phyloP scores from a whole-genome alignment of 495 filamentous ascomycete genomes.

The Melanomma pulvis-pyrius region DNA sequence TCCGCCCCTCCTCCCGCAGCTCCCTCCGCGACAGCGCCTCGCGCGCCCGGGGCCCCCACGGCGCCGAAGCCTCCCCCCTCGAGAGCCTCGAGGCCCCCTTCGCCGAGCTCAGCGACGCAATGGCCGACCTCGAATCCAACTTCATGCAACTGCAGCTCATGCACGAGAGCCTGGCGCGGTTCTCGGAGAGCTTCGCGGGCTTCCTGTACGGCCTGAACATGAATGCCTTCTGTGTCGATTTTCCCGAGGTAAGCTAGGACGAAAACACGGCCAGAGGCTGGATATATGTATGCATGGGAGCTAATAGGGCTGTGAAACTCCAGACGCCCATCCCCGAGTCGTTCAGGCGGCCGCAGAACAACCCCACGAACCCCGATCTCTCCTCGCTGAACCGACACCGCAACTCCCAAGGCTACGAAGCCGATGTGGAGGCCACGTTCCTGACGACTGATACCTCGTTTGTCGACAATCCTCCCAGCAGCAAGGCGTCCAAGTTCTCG shows the following conservation, averaged over 20 bases:
- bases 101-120: slow-evolving; percentile 89
- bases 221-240: slow-evolving; percentile 99
- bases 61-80: slow-evolving; percentile 69
- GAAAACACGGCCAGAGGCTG: neutral
- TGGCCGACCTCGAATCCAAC: slow-evolving; percentile 94
- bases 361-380: neutral
- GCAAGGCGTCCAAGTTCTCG: slow-evolving; percentile 68
- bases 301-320: slow-evolving; percentile 3
- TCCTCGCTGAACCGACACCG: neutral
- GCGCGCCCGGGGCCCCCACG: slow-evolving; percentile 49
- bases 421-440: slow-evolving; percentile 79
- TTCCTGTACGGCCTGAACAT: slow-evolving; percentile 97
- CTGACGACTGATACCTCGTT: slow-evolving; percentile 96
- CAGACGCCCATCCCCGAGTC: slow-evolving; percentile 71
- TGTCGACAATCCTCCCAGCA: slow-evolving; percentile 80
- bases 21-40: slow-evolving; percentile 69
- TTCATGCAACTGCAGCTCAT: slow-evolving; percentile 96
- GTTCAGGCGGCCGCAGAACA: slow-evolving; percentile 62
- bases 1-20: slow-evolving; percentile 87
- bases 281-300: neutral
- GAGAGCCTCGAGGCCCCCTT: slow-evolving; percentile 84
- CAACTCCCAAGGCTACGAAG: slow-evolving; percentile 18
- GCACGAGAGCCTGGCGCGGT: slow-evolving; percentile 92
- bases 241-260: slow-evolving; percentile 73
- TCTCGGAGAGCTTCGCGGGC: slow-evolving; percentile 93